A percentile compares a stretch with the other conserved stretches of the same genome.
Evolutionary conservation across 805 yeast genomes (phyloP).

Genomic region (Teunomyces barrocoloradensis): DNA sequence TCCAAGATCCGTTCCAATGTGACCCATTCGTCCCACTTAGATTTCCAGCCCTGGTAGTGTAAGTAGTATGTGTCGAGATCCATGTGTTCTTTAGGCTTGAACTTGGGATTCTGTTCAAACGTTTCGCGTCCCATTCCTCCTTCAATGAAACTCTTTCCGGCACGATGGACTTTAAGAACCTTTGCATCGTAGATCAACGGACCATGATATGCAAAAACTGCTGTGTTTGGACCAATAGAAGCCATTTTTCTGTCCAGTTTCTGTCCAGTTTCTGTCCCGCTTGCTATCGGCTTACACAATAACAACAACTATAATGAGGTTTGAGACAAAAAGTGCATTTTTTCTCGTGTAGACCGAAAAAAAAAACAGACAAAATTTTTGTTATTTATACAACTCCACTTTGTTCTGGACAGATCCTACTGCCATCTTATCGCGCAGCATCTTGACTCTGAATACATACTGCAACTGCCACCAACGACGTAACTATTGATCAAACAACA

Average conservation of each 20-base stretch:
- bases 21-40: constrained; percentile 98
- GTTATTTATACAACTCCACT: neutral
- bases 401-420: neutral
- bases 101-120: constrained; percentile 25
- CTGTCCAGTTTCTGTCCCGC: neutral
- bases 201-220: constrained; percentile 79
- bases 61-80: constrained; percentile 54
- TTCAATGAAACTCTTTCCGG: constrained; percentile 41
- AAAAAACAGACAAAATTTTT: constrained; percentile 1
- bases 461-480: too few species aligned
- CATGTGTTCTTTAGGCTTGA: constrained; percentile 25
- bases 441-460: too few species aligned
- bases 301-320: neutral
- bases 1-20: constrained; percentile 63
- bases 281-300: neutral
- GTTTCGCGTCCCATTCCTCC: constrained; percentile 42
- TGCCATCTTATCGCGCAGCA: neutral
- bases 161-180: constrained; percentile 61
- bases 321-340: neutral
- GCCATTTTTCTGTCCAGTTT: neutral
- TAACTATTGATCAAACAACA: too few species aligned
- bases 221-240: neutral
- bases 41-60: constrained; percentile 95
- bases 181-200: constrained; percentile 89
- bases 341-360: neutral